phyloP scores from a whole-genome alignment of 78 protist species.

The Cavenderia fasciculata region DNA sequence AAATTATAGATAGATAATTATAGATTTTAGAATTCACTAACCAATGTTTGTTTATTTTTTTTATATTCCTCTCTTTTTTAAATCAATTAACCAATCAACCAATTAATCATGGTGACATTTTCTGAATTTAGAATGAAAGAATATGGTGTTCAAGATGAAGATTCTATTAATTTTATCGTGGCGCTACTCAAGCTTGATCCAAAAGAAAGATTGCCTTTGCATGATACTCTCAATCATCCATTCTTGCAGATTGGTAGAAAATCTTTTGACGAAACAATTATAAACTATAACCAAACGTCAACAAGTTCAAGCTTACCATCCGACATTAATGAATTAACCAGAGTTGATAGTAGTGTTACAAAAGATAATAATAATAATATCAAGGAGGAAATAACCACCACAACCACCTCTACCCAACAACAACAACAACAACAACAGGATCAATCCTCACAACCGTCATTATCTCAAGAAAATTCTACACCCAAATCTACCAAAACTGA shows the following conservation, averaged over 20 bases:
- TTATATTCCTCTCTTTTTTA: too few species aligned
- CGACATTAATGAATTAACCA: background rate
- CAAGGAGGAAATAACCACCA: background rate
- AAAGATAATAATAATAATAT: background rate
- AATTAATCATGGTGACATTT: too few species aligned
- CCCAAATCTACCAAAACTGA: background rate
- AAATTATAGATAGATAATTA: too few species aligned
- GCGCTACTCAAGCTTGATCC: slow-evolving; percentile 9
- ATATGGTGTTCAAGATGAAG: slow-evolving; percentile 21
- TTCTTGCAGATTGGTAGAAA: slow-evolving; percentile 19
- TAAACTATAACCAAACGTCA: background rate
- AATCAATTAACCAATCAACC: too few species aligned
- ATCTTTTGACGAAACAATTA: slow-evolving; percentile 5
- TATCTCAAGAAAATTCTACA: background rate
- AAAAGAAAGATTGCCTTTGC: slow-evolving; percentile 23
- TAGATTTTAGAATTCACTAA: too few species aligned
- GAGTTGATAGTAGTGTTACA: background rate
- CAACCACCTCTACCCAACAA: background rate
- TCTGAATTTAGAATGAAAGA: background rate
- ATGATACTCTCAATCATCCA: slow-evolving; percentile 47
- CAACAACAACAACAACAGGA: background rate
- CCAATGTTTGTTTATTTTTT: too few species aligned
- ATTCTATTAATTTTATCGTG: slow-evolving; percentile 7
- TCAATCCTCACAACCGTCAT: too few species aligned
- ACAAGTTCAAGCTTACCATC: slow-evolving; percentile 7